Conservation (phyloP, 2,329 filamentous ascomycete genomes). For the Talaromyces verruculosus region DNA sequence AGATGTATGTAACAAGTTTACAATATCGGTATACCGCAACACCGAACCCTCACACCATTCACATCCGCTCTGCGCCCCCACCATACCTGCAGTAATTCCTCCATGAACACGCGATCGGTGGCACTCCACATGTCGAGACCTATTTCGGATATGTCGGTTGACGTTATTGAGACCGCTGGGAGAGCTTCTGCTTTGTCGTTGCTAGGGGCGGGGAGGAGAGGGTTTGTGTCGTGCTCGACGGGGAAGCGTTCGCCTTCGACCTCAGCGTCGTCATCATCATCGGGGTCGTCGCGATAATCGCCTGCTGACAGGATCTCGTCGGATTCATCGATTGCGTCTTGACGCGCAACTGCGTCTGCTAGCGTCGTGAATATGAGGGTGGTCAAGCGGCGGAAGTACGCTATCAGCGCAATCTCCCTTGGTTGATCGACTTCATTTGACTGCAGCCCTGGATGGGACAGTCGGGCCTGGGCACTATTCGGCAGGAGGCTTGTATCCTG, state of each 20-base stretch:
- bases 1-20: constrained; percentile 24
- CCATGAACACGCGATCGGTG: constrained; percentile 47
- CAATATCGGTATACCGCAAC: constrained; percentile 50
- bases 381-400: constrained; percentile 52
- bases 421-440: constrained; percentile 37
- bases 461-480: constrained; percentile 29
- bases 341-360: constrained; percentile 44
- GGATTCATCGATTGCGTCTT: constrained; percentile 32
- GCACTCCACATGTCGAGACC: constrained; percentile 52
- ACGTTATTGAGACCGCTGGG: constrained; percentile 39
- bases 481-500: constrained; percentile 46
- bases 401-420: constrained; percentile 50
- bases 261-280: constrained; percentile 24
- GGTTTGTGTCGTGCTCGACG: constrained; percentile 31
- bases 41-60: constrained; percentile 46
- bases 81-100: constrained; percentile 48
- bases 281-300: constrained; percentile 25
- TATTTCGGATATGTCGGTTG: constrained; percentile 50
- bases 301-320: constrained; percentile 22
- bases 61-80: constrained; percentile 47
- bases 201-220: constrained; percentile 25
- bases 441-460: constrained; percentile 33
- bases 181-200: neutral
- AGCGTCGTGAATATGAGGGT: constrained; percentile 48
- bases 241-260: constrained; percentile 23